Base-by-base conservation (phyloP, 2,329 filamentous ascomycete species). In the Sporothrix mexicana region DNA sequence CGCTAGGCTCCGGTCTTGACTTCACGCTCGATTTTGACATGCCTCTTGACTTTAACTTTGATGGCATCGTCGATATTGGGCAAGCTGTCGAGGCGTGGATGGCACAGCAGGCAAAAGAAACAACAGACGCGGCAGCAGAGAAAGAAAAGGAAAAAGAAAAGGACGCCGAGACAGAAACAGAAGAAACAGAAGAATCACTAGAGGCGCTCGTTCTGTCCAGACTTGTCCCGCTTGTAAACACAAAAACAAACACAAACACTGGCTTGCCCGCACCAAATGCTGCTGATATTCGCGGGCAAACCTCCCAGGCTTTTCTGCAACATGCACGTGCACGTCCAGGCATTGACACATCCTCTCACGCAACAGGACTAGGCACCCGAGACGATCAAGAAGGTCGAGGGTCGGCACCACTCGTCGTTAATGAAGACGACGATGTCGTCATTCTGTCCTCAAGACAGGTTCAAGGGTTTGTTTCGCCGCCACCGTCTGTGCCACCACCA, bases 341-440 rank as follows among this genome's bases (percentile, higher is more conserved):
- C 68, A 68, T 73, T 73, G 68, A 73, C 72, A 68, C 62, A 30
- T 30, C 51, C 43, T 68, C 53, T 70, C 49, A 41, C 30, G 15
- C 45, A 47, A 25, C 62, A 73, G 62, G 69, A 61, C 53, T 51
- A 45, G 68, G 36, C 67, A 25, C 41, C 59, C 30, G 59, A 13
- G 68, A 45, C 62, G 61, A 73, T 69, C 72, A 71, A 62, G 51
- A 66, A 62, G 69, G 72, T 51, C 69, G 13, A 30, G 72, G 74
- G 64, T 64, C 43, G 9, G 9, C 17, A 13, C 17, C 30, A 15
- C 17, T 64, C 23, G 49, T 49, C 30, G 45, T 62, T 17, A 10
- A n/a, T 30, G 49, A 23, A 49, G 8, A 36, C 30, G n/a, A 30
- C 55, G 43, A 72, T 13, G 61, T 68, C 12, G 61, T 73, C 36